phyloP scores from a whole-genome alignment of 179 eudicot species.

The Gypsophila paniculata region DNA sequence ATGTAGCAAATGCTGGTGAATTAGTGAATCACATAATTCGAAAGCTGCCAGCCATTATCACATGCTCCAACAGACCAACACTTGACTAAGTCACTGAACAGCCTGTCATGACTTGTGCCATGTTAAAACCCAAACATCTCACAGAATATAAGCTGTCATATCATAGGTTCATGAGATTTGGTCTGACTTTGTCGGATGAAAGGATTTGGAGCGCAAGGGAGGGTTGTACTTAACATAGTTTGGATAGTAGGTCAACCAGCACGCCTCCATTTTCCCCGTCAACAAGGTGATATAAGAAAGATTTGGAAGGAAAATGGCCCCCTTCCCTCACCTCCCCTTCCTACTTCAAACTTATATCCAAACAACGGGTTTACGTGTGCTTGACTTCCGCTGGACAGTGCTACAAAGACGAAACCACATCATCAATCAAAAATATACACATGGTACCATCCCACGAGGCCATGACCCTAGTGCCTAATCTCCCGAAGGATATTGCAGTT shows the following conservation, averaged over 20 bases:
- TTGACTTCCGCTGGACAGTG: background rate
- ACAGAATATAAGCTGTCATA: slow-evolving; percentile 12
- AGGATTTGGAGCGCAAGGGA: background rate
- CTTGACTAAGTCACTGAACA: slow-evolving; percentile 14
- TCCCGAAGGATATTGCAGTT: background rate
- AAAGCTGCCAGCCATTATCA: slow-evolving; percentile 13
- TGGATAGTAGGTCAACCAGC: too few relatives aligned
- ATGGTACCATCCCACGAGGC: background rate
- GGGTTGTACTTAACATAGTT: too few relatives aligned
- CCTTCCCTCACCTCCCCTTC: too few relatives aligned
- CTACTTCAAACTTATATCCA: too few relatives aligned
- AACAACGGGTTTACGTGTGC: background rate
- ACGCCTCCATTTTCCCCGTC: background rate
- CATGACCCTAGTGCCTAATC: background rate
- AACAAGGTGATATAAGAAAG: background rate
- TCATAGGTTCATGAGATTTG: background rate
- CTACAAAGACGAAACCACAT: background rate
- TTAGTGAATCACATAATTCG: slow-evolving; percentile 1
- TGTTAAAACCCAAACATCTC: background rate
- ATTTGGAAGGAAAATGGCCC: too few relatives aligned
- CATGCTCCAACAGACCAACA: slow-evolving; percentile 15
- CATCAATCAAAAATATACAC: too few relatives aligned
- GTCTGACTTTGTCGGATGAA: background rate
- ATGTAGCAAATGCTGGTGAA: background rate
- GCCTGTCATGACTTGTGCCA: slow-evolving; percentile 20